Evolutionary conservation across 306 rosid species (phyloP), one percentile per base, ranked within the genome.

Genomic region (Benincasa hispida): DNA sequence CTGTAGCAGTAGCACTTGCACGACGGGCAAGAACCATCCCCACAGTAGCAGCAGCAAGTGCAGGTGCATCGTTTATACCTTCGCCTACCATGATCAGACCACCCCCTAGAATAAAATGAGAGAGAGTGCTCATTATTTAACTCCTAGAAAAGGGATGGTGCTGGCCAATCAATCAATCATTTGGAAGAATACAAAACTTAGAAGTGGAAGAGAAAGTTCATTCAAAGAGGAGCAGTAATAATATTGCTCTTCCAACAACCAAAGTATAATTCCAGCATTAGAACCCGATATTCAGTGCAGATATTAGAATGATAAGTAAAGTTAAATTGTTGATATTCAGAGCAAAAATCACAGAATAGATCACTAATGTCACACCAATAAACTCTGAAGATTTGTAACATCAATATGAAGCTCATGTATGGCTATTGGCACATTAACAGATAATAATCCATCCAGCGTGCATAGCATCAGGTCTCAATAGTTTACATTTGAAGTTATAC

Each of bases 61-160:
- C 99, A 21, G 99, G 99, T 76, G 97, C 97, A 79, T 94, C 99
- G 75, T 92, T 94, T 72, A 94, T 94, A 32, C 99, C 97, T 85
- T 94, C 99, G 30, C 99, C 97, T 51, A 94, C 99, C 97, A 94
- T 94, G 77, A 94, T 89, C 74, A 94, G 84, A 80, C 97, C 99
- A 77, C 96, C 95, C 34, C 99, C 99, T 94, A 84, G 41, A 62
- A 78, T 25, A 68, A 42, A 68, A 42, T 13, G 47, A 63, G 70
- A 34, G 0, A 68, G 21, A 68, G 37, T 22, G 35, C 13, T 42
- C 56, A 42, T 68, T 24, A 68, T 41, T 42, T 18, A 42, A 42
- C 37, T 19, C 37, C 10, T 22, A 10, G 47, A 9, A 63, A 63
- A 63, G 51, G 50, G 5, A 35, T 37, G 8, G 51, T 19, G 51